These are phyloP conservation scores for Aeschynomene evenia DNA, from an alignment of 306 rosid genomes.

Conservation along the genomic window DNA sequence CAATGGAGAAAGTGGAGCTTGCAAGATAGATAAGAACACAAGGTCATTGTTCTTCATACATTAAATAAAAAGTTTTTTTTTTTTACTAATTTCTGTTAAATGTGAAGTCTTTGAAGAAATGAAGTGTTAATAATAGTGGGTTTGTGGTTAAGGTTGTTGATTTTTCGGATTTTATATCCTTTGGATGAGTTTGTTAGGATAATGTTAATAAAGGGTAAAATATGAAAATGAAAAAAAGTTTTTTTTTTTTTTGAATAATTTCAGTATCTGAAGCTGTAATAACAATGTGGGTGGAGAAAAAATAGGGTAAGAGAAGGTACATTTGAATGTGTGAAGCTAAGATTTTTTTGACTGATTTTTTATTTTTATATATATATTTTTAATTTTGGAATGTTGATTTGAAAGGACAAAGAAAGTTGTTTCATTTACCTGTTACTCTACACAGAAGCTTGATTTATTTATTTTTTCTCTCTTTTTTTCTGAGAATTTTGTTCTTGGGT, in stretches of 20 bases:
- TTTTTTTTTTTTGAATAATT: not conserved
- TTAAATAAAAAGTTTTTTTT: not conserved
- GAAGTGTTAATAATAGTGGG: not conserved
- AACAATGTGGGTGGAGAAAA: not conserved
- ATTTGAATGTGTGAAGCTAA: not conserved
- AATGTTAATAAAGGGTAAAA: not conserved
- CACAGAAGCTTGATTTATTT: not conserved
- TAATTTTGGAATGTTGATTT: not conserved
- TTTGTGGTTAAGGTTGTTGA: not conserved
- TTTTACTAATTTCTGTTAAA: not conserved
- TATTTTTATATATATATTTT: not conserved
- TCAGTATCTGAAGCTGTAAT: not conserved
- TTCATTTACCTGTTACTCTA: not conserved
- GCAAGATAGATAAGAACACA: constrained; percentile 38
- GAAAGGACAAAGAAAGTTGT: not conserved
- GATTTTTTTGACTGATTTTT: not conserved
- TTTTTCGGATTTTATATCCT: not conserved
- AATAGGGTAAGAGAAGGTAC: not conserved
- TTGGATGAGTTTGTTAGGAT: not conserved
- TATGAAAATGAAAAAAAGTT: not conserved
- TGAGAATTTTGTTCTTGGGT: not conserved
- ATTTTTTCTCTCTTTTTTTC: no score
- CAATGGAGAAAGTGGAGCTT: constrained; percentile 31
- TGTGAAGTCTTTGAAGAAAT: not conserved
- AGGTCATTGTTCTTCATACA: constrained; percentile 39